Conservation (phyloP, 176 grass and related monocot species). For the Rhynchospora pubera region DNA sequence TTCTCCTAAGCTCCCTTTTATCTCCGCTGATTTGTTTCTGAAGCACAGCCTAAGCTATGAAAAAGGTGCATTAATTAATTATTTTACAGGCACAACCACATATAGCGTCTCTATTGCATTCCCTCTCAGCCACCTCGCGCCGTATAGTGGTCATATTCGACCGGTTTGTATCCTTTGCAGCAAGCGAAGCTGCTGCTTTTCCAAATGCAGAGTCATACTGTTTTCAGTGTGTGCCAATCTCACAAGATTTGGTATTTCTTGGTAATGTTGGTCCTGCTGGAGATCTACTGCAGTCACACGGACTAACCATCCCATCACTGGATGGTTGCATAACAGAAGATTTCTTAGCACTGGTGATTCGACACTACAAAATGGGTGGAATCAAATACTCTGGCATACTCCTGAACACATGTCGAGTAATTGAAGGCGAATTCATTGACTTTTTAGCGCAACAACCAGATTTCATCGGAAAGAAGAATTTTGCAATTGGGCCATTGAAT, state of each 20-base stretch:
- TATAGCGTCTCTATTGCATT: slow-evolving; percentile 29
- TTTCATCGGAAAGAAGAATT: slow-evolving; percentile 31
- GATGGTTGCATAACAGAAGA: slow-evolving; percentile 26
- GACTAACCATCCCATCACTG: slow-evolving; percentile 22
- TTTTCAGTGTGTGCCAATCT: slow-evolving; percentile 41
- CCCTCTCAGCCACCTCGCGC: slow-evolving; percentile 20
- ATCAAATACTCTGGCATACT: slow-evolving; percentile 23
- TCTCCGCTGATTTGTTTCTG: too few relatives aligned
- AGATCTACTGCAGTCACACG: slow-evolving; percentile 24
- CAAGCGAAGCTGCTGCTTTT: slow-evolving; percentile 26
- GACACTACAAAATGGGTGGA: background rate
- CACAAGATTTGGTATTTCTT: slow-evolving; percentile 23
- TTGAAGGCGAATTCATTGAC: slow-evolving; percentile 64
- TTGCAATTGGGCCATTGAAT: slow-evolving; percentile 41
- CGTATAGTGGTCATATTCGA: slow-evolving; percentile 59
- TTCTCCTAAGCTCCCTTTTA: too few relatives aligned
- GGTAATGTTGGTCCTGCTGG: background rate
- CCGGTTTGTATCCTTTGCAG: slow-evolving; percentile 40
- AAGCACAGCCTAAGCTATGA: too few relatives aligned
- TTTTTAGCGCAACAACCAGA: slow-evolving; percentile 1
- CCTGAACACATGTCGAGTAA: slow-evolving; percentile 40
- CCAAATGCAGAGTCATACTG: slow-evolving; percentile 41
- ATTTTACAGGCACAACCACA: background rate
- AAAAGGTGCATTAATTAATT: too few relatives aligned
- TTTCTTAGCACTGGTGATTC: slow-evolving; percentile 19